Conservation (phyloP, 768 basidiomycete genomes). For the Infundibulicybe gibba region DNA sequence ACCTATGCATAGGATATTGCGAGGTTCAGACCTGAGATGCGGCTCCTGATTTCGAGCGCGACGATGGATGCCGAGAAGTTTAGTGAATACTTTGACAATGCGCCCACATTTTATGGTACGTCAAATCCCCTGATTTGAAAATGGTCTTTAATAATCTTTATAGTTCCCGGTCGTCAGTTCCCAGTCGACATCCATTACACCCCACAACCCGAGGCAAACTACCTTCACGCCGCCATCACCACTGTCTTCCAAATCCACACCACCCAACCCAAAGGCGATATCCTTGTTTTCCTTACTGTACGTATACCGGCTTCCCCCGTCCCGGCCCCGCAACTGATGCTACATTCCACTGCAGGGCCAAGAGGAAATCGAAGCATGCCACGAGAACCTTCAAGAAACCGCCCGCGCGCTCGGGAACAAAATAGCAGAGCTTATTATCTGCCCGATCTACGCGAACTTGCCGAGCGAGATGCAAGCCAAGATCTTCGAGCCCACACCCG, state of each 20-base stretch:
- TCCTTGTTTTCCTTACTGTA: constrained; percentile 95
- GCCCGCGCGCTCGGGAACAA: constrained; percentile 94
- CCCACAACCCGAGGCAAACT: constrained; percentile 98
- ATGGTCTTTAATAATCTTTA: background rate
- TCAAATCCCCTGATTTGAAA: constrained; percentile 3
- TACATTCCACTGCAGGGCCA: constrained; percentile 61
- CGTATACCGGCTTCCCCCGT: constrained; percentile 17
- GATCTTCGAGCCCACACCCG: constrained; percentile 98
- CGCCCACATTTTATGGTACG: constrained; percentile 91
- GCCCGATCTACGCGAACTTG: constrained; percentile 98
- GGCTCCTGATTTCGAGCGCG: constrained; percentile 91
- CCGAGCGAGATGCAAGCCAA: constrained; percentile 99
- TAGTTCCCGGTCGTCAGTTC: constrained; percentile 95
- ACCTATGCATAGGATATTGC: constrained; percentile 75
- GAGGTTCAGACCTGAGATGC: constrained; percentile 91
- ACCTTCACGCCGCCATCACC: constrained; percentile 96
- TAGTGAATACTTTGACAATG: constrained; percentile 94
- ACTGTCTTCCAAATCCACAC: constrained; percentile 99
- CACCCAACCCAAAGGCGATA: constrained; percentile 96
- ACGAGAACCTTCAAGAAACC: constrained; percentile 95
- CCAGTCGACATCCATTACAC: constrained; percentile 99
- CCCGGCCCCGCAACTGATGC: constrained; percentile 1
- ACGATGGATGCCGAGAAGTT: constrained; percentile 99
- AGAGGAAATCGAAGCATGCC: constrained; percentile 98
- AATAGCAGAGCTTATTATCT: constrained; percentile 89